Evolutionary conservation across 352 stramenopile species (phyloP).

Genomic region (Phytophthora constricta): DNA sequence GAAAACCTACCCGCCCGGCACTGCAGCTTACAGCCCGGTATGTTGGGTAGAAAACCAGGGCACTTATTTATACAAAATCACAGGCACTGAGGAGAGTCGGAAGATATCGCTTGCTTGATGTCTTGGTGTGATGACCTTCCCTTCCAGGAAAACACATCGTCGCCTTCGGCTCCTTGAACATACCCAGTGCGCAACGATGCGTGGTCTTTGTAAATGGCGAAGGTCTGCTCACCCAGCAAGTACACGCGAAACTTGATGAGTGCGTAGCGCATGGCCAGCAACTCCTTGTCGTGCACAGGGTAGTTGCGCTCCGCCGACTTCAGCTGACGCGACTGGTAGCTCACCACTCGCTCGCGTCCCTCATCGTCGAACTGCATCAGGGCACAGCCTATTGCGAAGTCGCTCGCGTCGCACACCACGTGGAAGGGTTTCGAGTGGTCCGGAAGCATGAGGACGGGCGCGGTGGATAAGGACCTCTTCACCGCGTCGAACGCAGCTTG

Average conservation of each 20-base stretch:
- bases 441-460: constrained; percentile 16
- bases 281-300: not conserved
- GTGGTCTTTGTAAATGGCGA: not conserved
- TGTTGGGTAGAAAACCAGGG: too few species aligned
- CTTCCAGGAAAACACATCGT: too few species aligned
- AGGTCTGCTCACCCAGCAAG: not conserved
- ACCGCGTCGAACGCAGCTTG: constrained; percentile 22
- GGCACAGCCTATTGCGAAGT: not conserved
- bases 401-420: constrained; percentile 20
- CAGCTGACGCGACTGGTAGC: not conserved
- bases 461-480: constrained; percentile 8
- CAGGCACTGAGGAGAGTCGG: too few species aligned
- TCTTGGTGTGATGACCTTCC: too few species aligned
- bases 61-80: too few species aligned
- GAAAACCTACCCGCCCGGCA: too few species aligned
- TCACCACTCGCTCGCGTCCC: not conserved
- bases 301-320: not conserved
- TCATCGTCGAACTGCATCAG: constrained; percentile 1
- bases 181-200: not conserved
- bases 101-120: too few species aligned
- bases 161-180: too few species aligned
- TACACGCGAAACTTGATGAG: not conserved
- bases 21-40: too few species aligned
- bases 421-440: constrained; percentile 21
- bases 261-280: not conserved